Base-by-base conservation (phyloP, 305 asterid genomes). In the Plantago coronopus region DNA sequence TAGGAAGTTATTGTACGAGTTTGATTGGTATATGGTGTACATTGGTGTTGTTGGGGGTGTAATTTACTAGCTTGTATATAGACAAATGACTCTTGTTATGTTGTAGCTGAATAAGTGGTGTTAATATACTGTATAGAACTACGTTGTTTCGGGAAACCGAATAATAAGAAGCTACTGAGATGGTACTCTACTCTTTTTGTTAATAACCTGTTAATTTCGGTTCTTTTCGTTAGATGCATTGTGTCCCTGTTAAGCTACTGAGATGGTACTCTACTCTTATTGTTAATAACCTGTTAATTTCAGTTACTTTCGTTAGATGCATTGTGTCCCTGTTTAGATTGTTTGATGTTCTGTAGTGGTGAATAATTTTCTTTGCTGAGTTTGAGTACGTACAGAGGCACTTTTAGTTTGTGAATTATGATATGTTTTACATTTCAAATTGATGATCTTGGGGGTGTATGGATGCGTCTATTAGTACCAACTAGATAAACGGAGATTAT, bases 61-160 rank as follows among this genome's bases (percentile, higher is more conserved):
- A 50, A 10, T 62, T 27, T 51, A 50, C n/a, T 34, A 67, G 77
- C 31, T 44, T 81, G 83, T 80, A 75, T 66, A 75, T 83, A 78
- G 51, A 62, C 60, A 46, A 54, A 57, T 47, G 9, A 48, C 64
- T 7, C 38, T 25, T 64, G 9, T 61, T 59, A 44, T 67, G 42
- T 11, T 38, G 43, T 38, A n/a, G 61, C 50, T 62, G 65, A 63
- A 56, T 71, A 45, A 61, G 38, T 58, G 62, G 71, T 54, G 14
- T 43, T 48, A 48, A 18, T 48, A n/a, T 18, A 23, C 17, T 63
- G 56, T 70, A 57, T 47, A 70, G 63, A 20, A 49, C 34, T 47
- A 27, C 19, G 40, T 54, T 57, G 18, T 57, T 48, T 61, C 8
- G 42, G 42, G 37, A 38, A 10, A 27, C 55, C 38, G 53, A 45